Base-by-base conservation (phyloP, 148 eudicot genomes). In the Bassia scoparia region DNA sequence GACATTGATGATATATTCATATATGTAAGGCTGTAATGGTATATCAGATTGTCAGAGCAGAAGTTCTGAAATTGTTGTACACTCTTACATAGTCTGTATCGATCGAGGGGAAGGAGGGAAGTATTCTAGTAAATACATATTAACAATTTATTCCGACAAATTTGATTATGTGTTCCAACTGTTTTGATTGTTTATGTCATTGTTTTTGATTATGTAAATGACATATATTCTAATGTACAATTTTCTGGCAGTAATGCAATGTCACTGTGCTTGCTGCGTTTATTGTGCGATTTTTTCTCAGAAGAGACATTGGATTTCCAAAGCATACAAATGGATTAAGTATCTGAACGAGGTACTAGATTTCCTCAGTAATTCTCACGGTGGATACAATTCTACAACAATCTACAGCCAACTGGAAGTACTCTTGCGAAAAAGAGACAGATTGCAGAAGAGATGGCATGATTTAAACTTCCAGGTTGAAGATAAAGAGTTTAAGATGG, bases 371-470 rank as follows among this genome's bases (percentile, higher is more conserved):
- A 55, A 62, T 53, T 33, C 70, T 75, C 80, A 61, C 46, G 58
- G 10, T 77, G 80, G 80, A n/a, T 70, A 15, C n/a, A 54, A 7
- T 77, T 62, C 70, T 77, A 71, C 70, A 63, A 41, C 23, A 27
- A 70, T 71, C 80, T 24, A 62, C 18, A 27, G 70, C 46, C 21
- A 77, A 77, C 41, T 62, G 35, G 35, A 16, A 14, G 21, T 4
- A 5, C 75, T 77, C 20, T 48, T n/a, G 15, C 2, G 65, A 70
- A 21, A 71, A 70, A 62, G 30, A 6, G 55, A 65, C 1, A 53
- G 29, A 17, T 38, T 77, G 56, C 65, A 63, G 18, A 20, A 9
- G 2, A 72, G 75, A 59, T 46, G 15, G 56, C 4, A 41, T 6
- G 80, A 77, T 63, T 33, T 70, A 20, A 41, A 6, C 3, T 2